Percentiles rank a stretch among this genome's conserved stretches.
phyloP scores from a whole-genome alignment of 352 stramenopile species.

The Blastocystis sp. region DNA sequence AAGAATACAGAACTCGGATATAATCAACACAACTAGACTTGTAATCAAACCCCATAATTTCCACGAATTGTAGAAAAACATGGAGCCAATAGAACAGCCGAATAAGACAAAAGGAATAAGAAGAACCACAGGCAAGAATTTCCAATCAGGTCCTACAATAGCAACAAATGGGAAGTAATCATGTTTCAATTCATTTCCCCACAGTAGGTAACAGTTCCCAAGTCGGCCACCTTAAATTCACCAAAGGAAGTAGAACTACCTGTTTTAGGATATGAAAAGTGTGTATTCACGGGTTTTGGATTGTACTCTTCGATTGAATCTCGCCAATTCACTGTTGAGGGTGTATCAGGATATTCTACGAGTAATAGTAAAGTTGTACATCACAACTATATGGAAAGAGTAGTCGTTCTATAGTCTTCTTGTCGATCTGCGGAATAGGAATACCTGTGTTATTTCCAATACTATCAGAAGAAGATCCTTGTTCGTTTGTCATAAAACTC shows the following conservation, averaged over 20 bases:
- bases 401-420: not conserved
- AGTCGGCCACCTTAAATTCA: slow-evolving; percentile 18
- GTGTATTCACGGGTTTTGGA: not conserved
- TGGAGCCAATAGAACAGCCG: not conserved
- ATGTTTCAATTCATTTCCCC: slow-evolving; percentile 62
- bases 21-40: not conserved
- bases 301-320: not conserved
- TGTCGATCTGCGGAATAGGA: not conserved
- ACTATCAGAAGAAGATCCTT: no score
- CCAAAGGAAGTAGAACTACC: not conserved
- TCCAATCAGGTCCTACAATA: slow-evolving; percentile 45
- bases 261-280: not conserved
- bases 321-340: not conserved
- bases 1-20: slow-evolving; percentile 20
- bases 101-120: not conserved
- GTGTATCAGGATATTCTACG: not conserved
- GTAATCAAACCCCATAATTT: not conserved
- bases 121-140: not conserved
- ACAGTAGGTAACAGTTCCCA: slow-evolving; percentile 57
- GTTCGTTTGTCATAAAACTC: not conserved
- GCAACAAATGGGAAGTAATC: slow-evolving; percentile 63
- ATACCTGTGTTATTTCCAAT: no score
- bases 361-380: not conserved
- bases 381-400: not conserved
- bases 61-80: not conserved